Percentiles rank a stretch among this genome's conserved stretches.
phyloP scores from a whole-genome alignment of 345 rosid genomes.

The Cardamine occulta region DNA sequence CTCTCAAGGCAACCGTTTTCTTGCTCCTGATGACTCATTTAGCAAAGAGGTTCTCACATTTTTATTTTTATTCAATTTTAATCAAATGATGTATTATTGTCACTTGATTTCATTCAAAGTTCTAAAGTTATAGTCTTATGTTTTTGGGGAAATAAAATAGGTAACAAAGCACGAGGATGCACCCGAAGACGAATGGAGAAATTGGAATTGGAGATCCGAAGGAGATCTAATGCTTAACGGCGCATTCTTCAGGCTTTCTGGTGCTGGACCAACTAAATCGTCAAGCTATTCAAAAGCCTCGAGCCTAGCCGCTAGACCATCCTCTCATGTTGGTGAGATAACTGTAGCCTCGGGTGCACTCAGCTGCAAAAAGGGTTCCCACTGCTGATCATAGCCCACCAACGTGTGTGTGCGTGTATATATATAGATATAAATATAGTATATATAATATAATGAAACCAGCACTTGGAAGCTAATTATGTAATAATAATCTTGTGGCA shows the following conservation, averaged over 20 bases:
- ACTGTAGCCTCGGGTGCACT: conserved; percentile 67
- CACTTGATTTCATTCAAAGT: conserved; percentile 4
- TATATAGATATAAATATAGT: conserved; percentile 12
- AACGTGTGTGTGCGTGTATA: neutral
- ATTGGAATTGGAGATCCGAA: conserved; percentile 85
- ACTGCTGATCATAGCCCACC: conserved; percentile 56
- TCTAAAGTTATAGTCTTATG: neutral
- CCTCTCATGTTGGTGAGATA: conserved; percentile 63
- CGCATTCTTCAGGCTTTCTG: conserved; percentile 69
- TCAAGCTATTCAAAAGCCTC: conserved; percentile 82
- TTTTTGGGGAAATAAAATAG: conserved; percentile 29
- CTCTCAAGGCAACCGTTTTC: conserved; percentile 82
- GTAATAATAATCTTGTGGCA: conserved; percentile 39
- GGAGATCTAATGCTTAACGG: conserved; percentile 76
- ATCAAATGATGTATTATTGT: neutral
- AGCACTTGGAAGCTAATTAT: conserved; percentile 22
- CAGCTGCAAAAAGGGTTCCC: conserved; percentile 63
- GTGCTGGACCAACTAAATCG: conserved; percentile 58
- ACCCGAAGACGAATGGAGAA: conserved; percentile 62
- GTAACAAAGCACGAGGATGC: conserved; percentile 84
- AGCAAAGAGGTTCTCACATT: conserved; percentile 67
- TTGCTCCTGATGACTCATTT: conserved; percentile 57
- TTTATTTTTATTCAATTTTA: neutral
- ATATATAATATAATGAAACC: conserved; percentile 10
- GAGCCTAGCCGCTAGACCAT: conserved; percentile 76